Conservation (phyloP, 306 rosid species). For the Malus fusca region DNA sequence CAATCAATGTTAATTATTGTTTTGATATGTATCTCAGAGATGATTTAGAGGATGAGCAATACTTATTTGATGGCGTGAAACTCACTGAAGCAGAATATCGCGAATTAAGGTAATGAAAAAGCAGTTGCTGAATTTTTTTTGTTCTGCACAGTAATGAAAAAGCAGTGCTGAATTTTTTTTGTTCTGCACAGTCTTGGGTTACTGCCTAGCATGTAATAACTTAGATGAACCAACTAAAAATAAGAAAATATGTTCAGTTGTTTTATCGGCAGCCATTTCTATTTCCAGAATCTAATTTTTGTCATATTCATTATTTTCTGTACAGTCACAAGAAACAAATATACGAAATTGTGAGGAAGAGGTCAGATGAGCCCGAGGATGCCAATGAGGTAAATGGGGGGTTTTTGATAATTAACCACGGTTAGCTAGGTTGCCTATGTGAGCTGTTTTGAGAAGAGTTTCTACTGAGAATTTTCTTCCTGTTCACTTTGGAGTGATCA, state of each 20-base stretch:
- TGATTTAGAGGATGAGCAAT: conserved; percentile 88
- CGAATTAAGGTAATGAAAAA: conserved; percentile 44
- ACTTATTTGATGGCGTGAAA: conserved; percentile 69
- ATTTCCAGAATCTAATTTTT: background rate
- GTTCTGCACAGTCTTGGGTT: background rate
- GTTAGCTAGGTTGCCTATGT: background rate
- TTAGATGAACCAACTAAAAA: background rate
- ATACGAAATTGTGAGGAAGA: conserved; percentile 67
- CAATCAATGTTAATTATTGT: background rate
- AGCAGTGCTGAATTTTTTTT: background rate
- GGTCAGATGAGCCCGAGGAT: conserved; percentile 65
- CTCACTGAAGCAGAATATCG: conserved; percentile 63
- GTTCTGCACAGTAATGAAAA: no score
- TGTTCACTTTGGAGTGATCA: background rate
- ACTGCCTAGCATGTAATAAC: background rate
- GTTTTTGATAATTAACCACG: background rate
- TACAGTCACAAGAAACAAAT: conserved; percentile 76
- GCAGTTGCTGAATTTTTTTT: background rate
- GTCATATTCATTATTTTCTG: conserved; percentile 2
- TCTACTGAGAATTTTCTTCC: background rate
- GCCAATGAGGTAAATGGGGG: conserved; percentile 51
- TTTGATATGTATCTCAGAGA: conserved; percentile 44
- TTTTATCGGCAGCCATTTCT: background rate
- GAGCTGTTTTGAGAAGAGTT: background rate
- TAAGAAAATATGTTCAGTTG: background rate